Percentiles rank a stretch among this genome's conserved stretches.
Conservation (phyloP, 805 yeast species). For the Yarrowia sp. region DNA sequence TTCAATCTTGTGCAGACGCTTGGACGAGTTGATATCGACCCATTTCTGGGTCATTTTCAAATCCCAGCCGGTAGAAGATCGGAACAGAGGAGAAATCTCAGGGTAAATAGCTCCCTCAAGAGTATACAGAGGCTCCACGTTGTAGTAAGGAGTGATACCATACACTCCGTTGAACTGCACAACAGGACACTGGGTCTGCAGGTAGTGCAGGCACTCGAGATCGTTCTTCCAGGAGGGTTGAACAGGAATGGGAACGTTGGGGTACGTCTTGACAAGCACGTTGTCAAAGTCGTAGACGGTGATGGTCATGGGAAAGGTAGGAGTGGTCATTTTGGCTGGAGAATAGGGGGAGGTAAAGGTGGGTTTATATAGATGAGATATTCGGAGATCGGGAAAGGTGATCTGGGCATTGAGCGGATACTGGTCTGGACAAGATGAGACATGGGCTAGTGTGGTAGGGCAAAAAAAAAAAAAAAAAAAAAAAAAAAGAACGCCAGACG, state of each 20-base stretch:
- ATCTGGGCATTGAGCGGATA: no score
- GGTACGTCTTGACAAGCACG: neutral
- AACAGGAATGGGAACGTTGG: neutral
- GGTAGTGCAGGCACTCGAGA: neutral
- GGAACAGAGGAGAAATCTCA: neutral
- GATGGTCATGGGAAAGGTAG: neutral
- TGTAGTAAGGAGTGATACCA: neutral
- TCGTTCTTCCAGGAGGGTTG: neutral
- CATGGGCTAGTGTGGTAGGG: no score
- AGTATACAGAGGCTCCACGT: neutral
- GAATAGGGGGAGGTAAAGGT: no score
- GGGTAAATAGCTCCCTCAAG: neutral
- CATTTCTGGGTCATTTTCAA: neutral
- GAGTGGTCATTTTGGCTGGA: no score
- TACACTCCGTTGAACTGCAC: neutral
- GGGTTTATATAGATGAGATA: no score
- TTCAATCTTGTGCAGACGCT: neutral
- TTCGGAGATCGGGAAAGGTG: no score
- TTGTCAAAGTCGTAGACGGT: neutral
- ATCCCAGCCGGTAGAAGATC: neutral
- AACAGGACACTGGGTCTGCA: neutral
- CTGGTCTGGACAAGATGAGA: no score
- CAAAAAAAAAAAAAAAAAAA: no score
- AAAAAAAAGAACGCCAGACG: no score
- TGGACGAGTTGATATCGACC: neutral